Conservation (phyloP, 2,329 filamentous ascomycete genomes). For the Cladophialophora yegresii region DNA sequence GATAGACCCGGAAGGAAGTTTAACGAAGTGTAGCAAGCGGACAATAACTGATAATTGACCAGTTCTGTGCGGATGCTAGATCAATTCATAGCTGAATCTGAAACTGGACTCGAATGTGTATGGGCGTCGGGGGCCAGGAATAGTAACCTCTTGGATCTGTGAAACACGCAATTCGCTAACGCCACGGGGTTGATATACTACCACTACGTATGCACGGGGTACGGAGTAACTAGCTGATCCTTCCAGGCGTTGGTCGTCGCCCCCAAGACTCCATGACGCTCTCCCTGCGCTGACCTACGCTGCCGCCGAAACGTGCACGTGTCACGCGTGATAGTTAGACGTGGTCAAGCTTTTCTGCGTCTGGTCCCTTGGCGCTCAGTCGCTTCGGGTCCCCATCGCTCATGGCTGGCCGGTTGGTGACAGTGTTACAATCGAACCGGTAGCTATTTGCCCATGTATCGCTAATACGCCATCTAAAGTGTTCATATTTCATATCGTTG, state of each 20-base stretch:
- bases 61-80: neutral
- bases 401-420: neutral
- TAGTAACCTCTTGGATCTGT: constrained; percentile 9
- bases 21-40: neutral
- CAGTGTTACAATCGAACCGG: neutral
- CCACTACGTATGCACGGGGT: too few species aligned
- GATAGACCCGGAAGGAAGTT: neutral
- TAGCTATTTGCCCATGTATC: neutral
- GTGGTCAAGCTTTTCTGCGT: constrained; percentile 1
- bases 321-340: neutral
- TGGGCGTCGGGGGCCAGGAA: constrained; percentile 18
- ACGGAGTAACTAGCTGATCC: constrained; percentile 10
- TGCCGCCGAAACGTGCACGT: constrained; percentile 5
- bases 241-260: constrained; percentile 7
- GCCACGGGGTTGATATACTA: neutral
- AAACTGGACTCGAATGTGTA: constrained; percentile 21
- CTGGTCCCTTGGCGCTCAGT: neutral
- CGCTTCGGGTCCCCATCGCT: neutral
- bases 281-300: too few species aligned
- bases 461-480: neutral
- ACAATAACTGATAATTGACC: neutral
- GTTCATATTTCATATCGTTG: neutral
- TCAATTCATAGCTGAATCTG: constrained; percentile 16
- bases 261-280: neutral
- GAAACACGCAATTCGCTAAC: constrained; percentile 9